A percentile compares a stretch with the other conserved stretches of the same genome.
phyloP scores from a whole-genome alignment of 2,329 filamentous ascomycete genomes.

The Trichoderma harzianum region DNA sequence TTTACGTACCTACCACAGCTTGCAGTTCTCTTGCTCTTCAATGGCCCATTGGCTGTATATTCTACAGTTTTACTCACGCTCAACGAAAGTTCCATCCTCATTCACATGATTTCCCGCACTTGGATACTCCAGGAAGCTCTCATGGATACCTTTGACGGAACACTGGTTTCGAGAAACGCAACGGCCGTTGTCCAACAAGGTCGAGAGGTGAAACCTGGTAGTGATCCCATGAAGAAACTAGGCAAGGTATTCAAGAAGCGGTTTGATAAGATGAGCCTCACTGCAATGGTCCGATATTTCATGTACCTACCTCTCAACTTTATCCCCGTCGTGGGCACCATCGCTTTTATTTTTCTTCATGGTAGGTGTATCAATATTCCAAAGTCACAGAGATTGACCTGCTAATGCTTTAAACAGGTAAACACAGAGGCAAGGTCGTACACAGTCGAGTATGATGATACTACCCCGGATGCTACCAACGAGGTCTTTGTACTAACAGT shows the following conservation, averaged over 20 bases:
- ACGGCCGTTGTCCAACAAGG: constrained; percentile 67
- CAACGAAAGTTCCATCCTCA: constrained; percentile 58
- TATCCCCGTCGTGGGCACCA: constrained; percentile 82
- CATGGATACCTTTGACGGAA: constrained; percentile 85
- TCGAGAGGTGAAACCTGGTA: constrained; percentile 65
- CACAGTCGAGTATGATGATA: constrained; percentile 51
- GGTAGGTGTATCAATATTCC: constrained; percentile 38
- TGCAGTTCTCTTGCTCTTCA: constrained; percentile 77
- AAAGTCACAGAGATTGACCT: background rate
- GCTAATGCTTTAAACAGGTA: constrained; percentile 33
- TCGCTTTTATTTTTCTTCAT: constrained; percentile 75
- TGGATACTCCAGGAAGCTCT: constrained; percentile 80
- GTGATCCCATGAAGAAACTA: constrained; percentile 54
- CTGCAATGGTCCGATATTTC: constrained; percentile 70
- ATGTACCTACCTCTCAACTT: constrained; percentile 91
- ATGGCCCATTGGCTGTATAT: constrained; percentile 75
- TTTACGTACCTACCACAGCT: constrained; percentile 85
- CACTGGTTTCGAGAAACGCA: constrained; percentile 50
- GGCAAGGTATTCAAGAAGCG: constrained; percentile 57
- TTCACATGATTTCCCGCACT: constrained; percentile 57
- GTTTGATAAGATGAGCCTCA: constrained; percentile 54
- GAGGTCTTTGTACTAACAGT: constrained; percentile 17
- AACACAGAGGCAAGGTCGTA: constrained; percentile 45
- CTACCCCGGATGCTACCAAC: background rate
- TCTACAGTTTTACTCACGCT: constrained; percentile 67